phyloP scores from a whole-genome alignment of 2,329 filamentous ascomycete genomes.

The Didymella keratinophila region DNA sequence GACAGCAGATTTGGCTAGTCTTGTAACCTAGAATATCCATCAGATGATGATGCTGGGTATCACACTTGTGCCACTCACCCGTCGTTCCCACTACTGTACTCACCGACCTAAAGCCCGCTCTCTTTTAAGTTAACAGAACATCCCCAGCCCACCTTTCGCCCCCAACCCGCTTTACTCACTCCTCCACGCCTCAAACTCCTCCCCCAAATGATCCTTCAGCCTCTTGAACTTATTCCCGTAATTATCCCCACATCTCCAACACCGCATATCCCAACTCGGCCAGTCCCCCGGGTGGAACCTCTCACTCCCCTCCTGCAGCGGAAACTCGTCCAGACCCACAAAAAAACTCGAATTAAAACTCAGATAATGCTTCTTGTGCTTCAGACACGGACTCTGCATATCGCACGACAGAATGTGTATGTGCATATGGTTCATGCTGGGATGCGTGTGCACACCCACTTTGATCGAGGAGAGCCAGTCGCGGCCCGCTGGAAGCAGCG shows the following conservation, averaged over 20 bases:
- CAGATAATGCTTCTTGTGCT: slow-evolving; percentile 88
- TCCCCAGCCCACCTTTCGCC: too few relatives aligned
- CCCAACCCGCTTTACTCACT: slow-evolving; percentile 24
- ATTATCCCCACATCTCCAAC: slow-evolving; percentile 81
- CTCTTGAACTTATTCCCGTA: slow-evolving; percentile 78
- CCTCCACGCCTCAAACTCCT: slow-evolving; percentile 81
- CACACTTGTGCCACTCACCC: too few relatives aligned
- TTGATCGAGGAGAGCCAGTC: slow-evolving; percentile 80
- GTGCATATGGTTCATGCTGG: slow-evolving; percentile 92
- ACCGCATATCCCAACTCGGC: slow-evolving; percentile 71
- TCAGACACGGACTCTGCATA: slow-evolving; percentile 74
- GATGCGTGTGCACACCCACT: slow-evolving; percentile 83
- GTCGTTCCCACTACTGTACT: too few relatives aligned
- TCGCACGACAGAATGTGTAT: slow-evolving; percentile 87
- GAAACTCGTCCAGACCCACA: slow-evolving; percentile 79
- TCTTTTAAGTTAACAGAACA: too few relatives aligned
- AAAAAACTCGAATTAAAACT: slow-evolving; percentile 90
- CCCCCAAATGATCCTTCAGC: slow-evolving; percentile 77
- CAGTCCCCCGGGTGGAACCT: slow-evolving; percentile 69
- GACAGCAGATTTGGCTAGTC: too few relatives aligned
- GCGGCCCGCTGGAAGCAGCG: slow-evolving; percentile 67
- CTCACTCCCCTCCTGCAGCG: slow-evolving; percentile 70
- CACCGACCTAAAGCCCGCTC: too few relatives aligned
- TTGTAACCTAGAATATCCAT: too few relatives aligned
- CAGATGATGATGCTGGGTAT: too few relatives aligned